A percentile compares a stretch with the other conserved stretches of the same genome.
Conservation (phyloP, 352 stramenopile species). For the Vaucheria bursata region DNA sequence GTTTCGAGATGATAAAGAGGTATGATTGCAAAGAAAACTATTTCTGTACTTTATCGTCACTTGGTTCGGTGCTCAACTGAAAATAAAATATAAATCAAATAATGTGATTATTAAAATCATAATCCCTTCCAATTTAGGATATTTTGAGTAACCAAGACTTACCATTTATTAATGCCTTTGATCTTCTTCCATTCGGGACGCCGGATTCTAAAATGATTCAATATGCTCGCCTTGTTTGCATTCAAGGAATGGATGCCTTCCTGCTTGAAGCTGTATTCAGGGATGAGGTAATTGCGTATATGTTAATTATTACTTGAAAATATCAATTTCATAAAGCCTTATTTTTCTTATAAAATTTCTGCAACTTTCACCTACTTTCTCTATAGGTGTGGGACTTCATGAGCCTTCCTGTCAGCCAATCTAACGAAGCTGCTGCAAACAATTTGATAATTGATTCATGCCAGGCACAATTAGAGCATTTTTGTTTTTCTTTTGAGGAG, state of each 20-base stretch:
- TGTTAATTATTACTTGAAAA: not conserved
- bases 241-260: conserved; percentile 36
- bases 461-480: not conserved
- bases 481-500: not conserved
- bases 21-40: too few relatives aligned
- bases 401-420: conserved; percentile 15
- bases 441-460: conserved; percentile 20
- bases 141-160: not conserved
- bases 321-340: not conserved
- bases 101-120: too few relatives aligned
- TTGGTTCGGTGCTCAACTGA: too few relatives aligned
- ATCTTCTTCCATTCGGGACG: not conserved
- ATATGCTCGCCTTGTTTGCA: conserved; percentile 18
- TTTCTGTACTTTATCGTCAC: not conserved
- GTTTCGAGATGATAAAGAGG: conserved; percentile 17
- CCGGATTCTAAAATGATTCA: conserved; percentile 13
- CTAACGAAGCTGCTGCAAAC: conserved; percentile 37
- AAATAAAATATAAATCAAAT: too few relatives aligned
- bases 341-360: not conserved
- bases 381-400: conserved; percentile 41
- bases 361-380: not conserved
- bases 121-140: too few relatives aligned
- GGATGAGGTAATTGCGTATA: conserved; percentile 6
- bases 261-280: conserved; percentile 45
- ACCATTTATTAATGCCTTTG: not conserved